Evolutionary conservation across 1,139 yeast species (phyloP), one percentile per base, ranked within the genome.

Genomic region (Debaryomycetaceae sp.): DNA sequence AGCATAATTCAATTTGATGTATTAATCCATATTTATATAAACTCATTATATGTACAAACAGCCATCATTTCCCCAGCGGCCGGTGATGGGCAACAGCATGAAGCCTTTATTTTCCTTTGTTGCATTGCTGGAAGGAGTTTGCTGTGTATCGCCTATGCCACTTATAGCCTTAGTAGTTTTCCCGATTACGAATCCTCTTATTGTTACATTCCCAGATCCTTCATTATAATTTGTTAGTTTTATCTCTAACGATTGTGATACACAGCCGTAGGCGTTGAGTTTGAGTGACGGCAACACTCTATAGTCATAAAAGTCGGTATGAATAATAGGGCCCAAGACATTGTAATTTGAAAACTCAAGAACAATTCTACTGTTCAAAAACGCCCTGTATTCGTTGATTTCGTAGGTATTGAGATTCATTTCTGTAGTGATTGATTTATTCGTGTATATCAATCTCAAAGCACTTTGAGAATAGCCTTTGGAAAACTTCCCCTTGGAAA

Each of bases 31-130:
- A 31, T 30, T n/a, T 26, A 17, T 30, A 16, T 33, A 33, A 31
- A 31, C 45, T 40, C n/a, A n/a, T n/a, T 41, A 46, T 42, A 70
- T 67, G 53, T 81, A 85, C 49, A 84, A 74, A 53, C 92, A 83
- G 1, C 92, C 91, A 58, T 85, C 94, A 34, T 61, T 67, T 8
- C 89, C 92, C 74, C 83, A 83, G 34, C 67, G 66, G 0, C 87
- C 91, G 31, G 52, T 55, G 2, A 81, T 52, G 0, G 74, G 72
- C 7, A 83, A 58, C 2, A 78, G 77, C 77, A 79, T 78, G 67
- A 83, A 81, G 5, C 87, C 86, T 42, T 82, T 86, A 16, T 75
- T 72, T 24, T 49, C 42, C 65, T 73, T 36, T 68, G 42, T 44
- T 7, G 41, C 47, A 5, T 33, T 28, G 16, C 31, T 64, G 44